Evolutionary conservation across 768 basidiomycete species (phyloP).

Genomic region (Pleurotus ostreatus): DNA sequence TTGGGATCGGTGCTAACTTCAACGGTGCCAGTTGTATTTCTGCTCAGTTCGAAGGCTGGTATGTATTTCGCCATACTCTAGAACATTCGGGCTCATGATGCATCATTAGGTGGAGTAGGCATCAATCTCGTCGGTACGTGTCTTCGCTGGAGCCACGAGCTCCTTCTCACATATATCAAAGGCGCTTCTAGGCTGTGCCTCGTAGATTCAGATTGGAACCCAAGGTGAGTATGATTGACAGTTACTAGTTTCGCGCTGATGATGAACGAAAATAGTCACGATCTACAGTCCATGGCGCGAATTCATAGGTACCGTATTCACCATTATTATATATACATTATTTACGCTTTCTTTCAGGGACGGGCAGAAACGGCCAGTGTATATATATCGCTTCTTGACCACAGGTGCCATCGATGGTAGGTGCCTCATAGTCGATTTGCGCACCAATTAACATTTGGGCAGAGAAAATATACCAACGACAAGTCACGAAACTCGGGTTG

Average conservation of each 20-base stretch:
- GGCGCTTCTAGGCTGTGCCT: slow-evolving; percentile 81
- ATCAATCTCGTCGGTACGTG: slow-evolving; percentile 79
- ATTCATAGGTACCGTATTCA: slow-evolving; percentile 69
- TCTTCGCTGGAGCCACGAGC: neutral
- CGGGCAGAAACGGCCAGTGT: slow-evolving; percentile 89
- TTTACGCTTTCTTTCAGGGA: slow-evolving; percentile 48
- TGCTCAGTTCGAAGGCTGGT: slow-evolving; percentile 89
- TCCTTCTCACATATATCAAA: slow-evolving; percentile 14
- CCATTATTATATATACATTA: slow-evolving; percentile 9
- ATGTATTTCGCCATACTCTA: slow-evolving; percentile 5
- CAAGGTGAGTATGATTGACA: slow-evolving; percentile 46
- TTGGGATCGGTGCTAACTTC: neutral
- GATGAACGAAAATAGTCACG: slow-evolving; percentile 50
- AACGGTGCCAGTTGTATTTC: slow-evolving; percentile 67
- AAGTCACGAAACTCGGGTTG: slow-evolving; percentile 90
- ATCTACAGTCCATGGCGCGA: slow-evolving; percentile 95
- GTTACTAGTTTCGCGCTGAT: neutral
- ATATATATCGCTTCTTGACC: slow-evolving; percentile 84
- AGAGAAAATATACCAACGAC: slow-evolving; percentile 93
- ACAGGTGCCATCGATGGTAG: slow-evolving; percentile 87
- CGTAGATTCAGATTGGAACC: slow-evolving; percentile 94
- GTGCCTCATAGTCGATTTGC: neutral
- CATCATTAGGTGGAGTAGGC: slow-evolving; percentile 73
- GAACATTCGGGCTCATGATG: too few relatives aligned
- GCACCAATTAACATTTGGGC: slow-evolving; percentile 8